Evolutionary conservation across 257 asterid genomes (phyloP).

Genomic region (Nicotiana tabacum): DNA sequence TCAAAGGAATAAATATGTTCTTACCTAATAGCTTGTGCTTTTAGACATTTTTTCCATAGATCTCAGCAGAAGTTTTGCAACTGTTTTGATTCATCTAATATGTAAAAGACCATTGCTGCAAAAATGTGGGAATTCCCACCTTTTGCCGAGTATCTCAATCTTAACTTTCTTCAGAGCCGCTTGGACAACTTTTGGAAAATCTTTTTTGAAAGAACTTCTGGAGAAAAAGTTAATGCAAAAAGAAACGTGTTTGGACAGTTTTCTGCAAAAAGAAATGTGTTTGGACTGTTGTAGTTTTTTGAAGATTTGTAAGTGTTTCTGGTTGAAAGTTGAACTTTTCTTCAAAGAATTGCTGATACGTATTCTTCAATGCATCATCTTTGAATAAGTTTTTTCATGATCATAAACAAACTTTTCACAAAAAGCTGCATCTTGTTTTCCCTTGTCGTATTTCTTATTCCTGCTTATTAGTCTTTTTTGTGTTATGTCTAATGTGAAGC

Average conservation of each 20-base stretch:
- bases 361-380: not conserved
- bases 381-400: not conserved
- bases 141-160: not conserved
- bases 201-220: not conserved
- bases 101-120: not conserved
- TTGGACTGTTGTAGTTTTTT: not conserved
- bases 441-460: not conserved
- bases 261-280: conserved; percentile 2
- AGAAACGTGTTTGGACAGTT: not conserved
- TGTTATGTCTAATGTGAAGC: not conserved
- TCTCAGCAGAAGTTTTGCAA: not conserved
- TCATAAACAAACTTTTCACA: not conserved
- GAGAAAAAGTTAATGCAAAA: not conserved
- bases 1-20: not conserved
- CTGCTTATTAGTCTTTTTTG: not conserved
- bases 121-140: not conserved
- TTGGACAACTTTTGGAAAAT: not conserved
- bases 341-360: not conserved
- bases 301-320: not conserved
- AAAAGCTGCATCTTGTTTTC: not conserved
- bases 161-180: not conserved
- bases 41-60: not conserved
- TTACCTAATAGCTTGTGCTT: not conserved
- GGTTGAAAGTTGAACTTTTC: not conserved
- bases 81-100: not conserved